phyloP scores from a whole-genome alignment of 1,139 yeast genomes.

The Nadsonia starkeyi-henricii region DNA sequence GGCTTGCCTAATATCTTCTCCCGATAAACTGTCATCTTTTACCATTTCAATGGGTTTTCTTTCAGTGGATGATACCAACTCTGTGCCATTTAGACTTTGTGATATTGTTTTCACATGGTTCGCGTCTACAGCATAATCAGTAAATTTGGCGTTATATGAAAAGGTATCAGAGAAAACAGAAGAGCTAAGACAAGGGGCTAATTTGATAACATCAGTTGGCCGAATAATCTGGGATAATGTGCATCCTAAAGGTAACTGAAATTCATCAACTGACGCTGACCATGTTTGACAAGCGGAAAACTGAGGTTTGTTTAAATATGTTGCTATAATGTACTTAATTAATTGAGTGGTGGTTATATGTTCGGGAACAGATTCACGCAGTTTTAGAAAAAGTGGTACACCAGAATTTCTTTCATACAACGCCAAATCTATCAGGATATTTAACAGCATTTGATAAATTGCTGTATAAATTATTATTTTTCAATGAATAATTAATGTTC shows the following conservation, averaged over 20 bases:
- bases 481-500: not conserved
- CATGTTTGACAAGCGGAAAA: not conserved
- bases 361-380: not conserved
- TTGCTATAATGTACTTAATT: not conserved
- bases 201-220: not conserved
- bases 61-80: no score
- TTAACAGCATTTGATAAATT: constrained; percentile 8
- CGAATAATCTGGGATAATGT: not conserved
- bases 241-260: not conserved
- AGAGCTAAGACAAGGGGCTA: not conserved
- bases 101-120: no score
- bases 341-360: not conserved
- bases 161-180: not conserved
- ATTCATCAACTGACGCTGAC: not conserved
- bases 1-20: no score
- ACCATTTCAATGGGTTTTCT: no score
- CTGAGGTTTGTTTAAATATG: not conserved
- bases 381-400: not conserved
- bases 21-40: no score
- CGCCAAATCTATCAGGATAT: not conserved
- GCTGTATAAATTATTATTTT: no score
- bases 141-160: not conserved
- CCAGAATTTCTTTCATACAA: not conserved
- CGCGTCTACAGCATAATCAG: no score
- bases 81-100: no score